These are phyloP conservation scores for Colletotrichum lentis DNA, from an alignment of 2,329 filamentous ascomycete species.

Conservation along the genomic window DNA sequence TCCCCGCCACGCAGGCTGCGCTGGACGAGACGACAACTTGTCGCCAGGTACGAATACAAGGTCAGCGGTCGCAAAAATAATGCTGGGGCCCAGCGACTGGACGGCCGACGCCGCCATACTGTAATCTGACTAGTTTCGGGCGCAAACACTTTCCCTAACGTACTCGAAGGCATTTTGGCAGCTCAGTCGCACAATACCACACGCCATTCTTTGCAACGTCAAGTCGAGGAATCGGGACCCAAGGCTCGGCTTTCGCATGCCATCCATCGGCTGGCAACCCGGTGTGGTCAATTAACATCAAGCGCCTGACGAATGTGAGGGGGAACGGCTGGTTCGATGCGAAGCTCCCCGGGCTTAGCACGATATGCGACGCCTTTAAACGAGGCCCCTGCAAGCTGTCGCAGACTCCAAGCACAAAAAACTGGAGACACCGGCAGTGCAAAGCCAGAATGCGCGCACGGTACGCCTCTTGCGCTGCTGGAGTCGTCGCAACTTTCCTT, in stretches of 20 bases:
- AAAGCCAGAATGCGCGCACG: constrained; percentile 31
- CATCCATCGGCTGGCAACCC: not conserved
- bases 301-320: constrained; percentile 3
- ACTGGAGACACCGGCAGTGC: constrained; percentile 30
- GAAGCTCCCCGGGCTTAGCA: constrained; percentile 30
- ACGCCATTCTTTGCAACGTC: constrained; percentile 8
- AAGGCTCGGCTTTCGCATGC: constrained; percentile 17
- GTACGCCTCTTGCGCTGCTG: constrained; percentile 25
- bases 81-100: constrained; percentile 2
- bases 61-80: not conserved
- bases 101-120: constrained; percentile 12
- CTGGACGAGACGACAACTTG: constrained; percentile 7
- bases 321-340: not conserved
- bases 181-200: constrained; percentile 19
- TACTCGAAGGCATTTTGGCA: not conserved
- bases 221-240: constrained; percentile 18
- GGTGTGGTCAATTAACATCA: not conserved
- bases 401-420: constrained; percentile 33
- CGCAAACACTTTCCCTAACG: constrained; percentile 19
- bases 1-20: constrained; percentile 45
- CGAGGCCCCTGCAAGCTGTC: constrained; percentile 32
- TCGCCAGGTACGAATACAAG: constrained; percentile 7
- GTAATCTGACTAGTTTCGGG: constrained; percentile 31
- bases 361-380: constrained; percentile 27
- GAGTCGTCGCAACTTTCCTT: constrained; percentile 35